phyloP scores from a whole-genome alignment of 306 rosid species.

The Arachis stenosperma region DNA sequence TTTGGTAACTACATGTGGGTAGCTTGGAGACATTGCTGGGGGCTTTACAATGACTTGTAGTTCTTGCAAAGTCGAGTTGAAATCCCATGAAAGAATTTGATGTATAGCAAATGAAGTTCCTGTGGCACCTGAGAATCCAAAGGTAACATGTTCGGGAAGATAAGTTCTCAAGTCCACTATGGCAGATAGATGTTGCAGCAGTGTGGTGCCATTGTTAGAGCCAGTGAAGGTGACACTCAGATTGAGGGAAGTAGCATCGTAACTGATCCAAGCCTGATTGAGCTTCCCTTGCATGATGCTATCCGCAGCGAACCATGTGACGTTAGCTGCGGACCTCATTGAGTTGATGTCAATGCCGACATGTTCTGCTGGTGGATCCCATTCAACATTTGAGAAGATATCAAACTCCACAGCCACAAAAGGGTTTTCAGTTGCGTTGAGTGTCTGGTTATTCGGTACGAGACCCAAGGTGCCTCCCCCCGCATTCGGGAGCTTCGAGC shows the following conservation, averaged over 20 bases:
- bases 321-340: constrained; percentile 34
- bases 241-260: constrained; percentile 39
- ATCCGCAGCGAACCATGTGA: constrained; percentile 34
- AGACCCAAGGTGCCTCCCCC: constrained; percentile 44
- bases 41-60: constrained; percentile 3
- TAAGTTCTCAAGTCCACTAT: constrained; percentile 41
- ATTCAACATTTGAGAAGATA: not conserved
- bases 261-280: constrained; percentile 44
- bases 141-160: constrained; percentile 46
- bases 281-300: constrained; percentile 27
- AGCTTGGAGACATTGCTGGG: not conserved
- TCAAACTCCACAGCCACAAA: constrained; percentile 66
- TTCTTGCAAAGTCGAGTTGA: constrained; percentile 37
- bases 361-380: constrained; percentile 44
- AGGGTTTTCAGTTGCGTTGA: constrained; percentile 20
- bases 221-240: constrained; percentile 46
- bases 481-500: constrained; percentile 14
- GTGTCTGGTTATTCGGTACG: not conserved
- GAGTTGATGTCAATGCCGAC: constrained; percentile 57
- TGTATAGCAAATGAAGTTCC: constrained; percentile 9
- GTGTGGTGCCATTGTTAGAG: not conserved
- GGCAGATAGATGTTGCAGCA: constrained; percentile 17
- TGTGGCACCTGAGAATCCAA: constrained; percentile 51
- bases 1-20: not conserved
- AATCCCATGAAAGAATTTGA: constrained; percentile 33